Percentiles rank a stretch among this genome's conserved stretches.
phyloP scores from a whole-genome alignment of 306 rosid species.

The Mucuna pruriens region DNA sequence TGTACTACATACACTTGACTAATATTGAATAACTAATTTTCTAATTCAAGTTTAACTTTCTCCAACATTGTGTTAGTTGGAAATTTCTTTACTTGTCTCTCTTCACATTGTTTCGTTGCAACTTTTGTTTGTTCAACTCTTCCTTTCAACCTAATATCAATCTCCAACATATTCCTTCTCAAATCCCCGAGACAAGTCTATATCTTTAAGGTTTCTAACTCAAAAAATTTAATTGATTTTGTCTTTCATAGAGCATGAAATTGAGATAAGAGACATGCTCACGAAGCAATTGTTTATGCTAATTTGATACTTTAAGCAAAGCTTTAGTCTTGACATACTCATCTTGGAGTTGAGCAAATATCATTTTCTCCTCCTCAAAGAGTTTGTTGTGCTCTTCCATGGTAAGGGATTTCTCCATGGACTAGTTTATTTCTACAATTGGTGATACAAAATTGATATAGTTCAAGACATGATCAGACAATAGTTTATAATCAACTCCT shows the following conservation, averaged over 20 bases:
- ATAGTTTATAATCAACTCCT: conserved; percentile 29
- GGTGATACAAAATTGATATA: conserved; percentile 35
- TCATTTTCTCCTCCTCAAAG: conserved; percentile 37
- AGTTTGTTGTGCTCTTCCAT: conserved; percentile 22
- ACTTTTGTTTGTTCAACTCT: background rate
- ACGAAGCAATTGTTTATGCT: conserved; percentile 14
- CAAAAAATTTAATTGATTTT: conserved; percentile 13
- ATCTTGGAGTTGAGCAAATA: conserved; percentile 8
- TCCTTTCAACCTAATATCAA: background rate
- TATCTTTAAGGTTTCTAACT: conserved; percentile 22
- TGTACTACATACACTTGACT: background rate
- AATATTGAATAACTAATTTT: background rate
- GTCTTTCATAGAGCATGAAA: conserved; percentile 26
- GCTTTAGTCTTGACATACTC: conserved; percentile 26
- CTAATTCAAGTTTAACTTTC: conserved; percentile 36
- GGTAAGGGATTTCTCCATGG: conserved; percentile 24
- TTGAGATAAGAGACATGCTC: conserved; percentile 37
- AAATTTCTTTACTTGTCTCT: conserved; percentile 13
- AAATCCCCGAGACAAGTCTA: conserved; percentile 30
- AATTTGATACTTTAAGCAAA: conserved; percentile 1
- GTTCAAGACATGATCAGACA: conserved; percentile 40
- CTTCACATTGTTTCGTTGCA: background rate
- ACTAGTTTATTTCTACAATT: conserved; percentile 23
- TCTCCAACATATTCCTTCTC: background rate
- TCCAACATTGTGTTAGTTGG: conserved; percentile 30